Conservation (phyloP, 2,329 filamentous ascomycete genomes). For the Claviceps monticola region DNA sequence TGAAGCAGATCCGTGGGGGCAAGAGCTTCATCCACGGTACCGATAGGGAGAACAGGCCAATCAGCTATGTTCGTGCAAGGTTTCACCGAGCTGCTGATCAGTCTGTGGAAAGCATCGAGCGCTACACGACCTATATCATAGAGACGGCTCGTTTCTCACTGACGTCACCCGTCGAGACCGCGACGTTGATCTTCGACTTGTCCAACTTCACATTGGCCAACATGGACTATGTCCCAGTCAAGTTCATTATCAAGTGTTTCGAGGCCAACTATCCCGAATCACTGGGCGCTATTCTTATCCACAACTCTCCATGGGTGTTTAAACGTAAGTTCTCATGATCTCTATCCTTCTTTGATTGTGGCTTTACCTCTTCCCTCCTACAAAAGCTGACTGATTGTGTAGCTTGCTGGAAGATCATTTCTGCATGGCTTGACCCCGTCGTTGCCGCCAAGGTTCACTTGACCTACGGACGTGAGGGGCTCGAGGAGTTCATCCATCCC, state of each 20-base stretch:
- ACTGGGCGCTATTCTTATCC: constrained; percentile 55
- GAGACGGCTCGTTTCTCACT: constrained; percentile 15
- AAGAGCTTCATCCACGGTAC: constrained; percentile 25
- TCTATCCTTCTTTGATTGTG: background rate
- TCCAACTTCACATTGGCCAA: constrained; percentile 56
- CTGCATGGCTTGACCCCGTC: constrained; percentile 63
- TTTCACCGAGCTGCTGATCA: constrained; percentile 19
- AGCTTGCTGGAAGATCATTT: constrained; percentile 47
- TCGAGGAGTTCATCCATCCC: constrained; percentile 46
- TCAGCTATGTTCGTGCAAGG: constrained; percentile 23
- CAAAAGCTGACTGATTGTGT: background rate
- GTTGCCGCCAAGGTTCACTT: constrained; percentile 62
- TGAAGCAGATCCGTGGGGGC: constrained; percentile 23
- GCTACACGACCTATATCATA: constrained; percentile 25
- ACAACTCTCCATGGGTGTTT: constrained; percentile 66
- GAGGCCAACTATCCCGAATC: constrained; percentile 69
- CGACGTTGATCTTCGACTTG: constrained; percentile 55
- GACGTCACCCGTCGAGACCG: constrained; percentile 9
- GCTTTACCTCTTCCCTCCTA: background rate
- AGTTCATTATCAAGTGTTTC: constrained; percentile 69
- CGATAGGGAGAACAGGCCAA: constrained; percentile 21
- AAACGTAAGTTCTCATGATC: constrained; percentile 15
- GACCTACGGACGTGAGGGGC: constrained; percentile 46
- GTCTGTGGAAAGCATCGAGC: constrained; percentile 20
- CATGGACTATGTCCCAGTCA: constrained; percentile 65